Evolutionary conservation across 306 rosid genomes (phyloP), one percentile per base, ranked within the genome.

Genomic region (Astragalus glycyphyllos): DNA sequence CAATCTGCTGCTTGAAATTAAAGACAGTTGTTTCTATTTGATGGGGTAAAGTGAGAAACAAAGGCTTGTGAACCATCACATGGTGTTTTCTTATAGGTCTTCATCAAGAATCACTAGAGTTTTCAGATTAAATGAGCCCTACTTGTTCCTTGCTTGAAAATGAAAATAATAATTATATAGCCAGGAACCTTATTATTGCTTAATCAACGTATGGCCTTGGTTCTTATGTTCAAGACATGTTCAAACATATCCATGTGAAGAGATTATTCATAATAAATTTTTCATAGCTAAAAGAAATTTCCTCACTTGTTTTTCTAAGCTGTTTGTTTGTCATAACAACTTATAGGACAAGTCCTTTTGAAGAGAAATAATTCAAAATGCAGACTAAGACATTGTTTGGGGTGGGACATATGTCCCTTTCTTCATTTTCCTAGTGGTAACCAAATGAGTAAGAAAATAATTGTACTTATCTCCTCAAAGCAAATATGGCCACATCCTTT

Each of bases 31-130:
- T 26, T 26, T 26, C 23, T 20, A 20, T 20, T 20, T 20, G 23
- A 2, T 20, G 23, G 23, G 2, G 31, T 26, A 1, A 1, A 2
- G 31, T 4, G 23, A 3, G 10, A 74, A 75, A 82, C 80, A 69
- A 55, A 59, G 58, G n/a, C 63, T 56, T 15, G 13, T 54, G 13
- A 48, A 13, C 29, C 60, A 23, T 70, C 85, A 82, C 86, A 47
- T 71, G 87, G 75, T 54, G 55, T 60, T 71, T 76, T 77, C 65
- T 59, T 15, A 9, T 16, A 67, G 54, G 59, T 26, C 31, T 26
- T 26, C 31, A 26, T 26, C 31, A 26, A 26, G 3, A 26, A 26
- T 26, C 31, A 26, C 31, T 26, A 1, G 31, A 2, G 31, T 26
- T 3, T 26, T 26, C 17, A 15, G 54, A 66, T 35, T 46, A 47